Conservation (phyloP, 208 protist species). For the Tritrichomonas musculus region DNA sequence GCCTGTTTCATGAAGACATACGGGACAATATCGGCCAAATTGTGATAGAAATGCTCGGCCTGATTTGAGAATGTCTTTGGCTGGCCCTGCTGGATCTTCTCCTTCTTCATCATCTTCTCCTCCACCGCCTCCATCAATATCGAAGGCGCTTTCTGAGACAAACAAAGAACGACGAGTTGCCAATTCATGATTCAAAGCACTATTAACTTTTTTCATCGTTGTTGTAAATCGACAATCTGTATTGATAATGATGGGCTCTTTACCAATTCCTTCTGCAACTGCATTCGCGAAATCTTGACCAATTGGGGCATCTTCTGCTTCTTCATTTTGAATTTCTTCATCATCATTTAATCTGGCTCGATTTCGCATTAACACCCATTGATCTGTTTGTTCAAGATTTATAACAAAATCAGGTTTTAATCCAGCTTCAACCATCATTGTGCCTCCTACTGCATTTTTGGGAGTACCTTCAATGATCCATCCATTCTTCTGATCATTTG, state of each 20-base stretch:
- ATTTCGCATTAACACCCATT: not conserved
- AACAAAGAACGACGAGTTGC: not conserved
- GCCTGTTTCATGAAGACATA: not conserved
- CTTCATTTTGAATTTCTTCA: slow-evolving; percentile 18
- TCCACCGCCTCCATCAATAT: not conserved
- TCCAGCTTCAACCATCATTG: not conserved
- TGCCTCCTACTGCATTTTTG: not conserved
- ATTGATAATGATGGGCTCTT: not conserved
- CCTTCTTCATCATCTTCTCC: not conserved
- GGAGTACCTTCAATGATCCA: slow-evolving; percentile 33
- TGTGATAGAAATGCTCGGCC: not conserved
- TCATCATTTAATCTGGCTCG: not conserved
- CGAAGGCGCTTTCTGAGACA: not conserved
- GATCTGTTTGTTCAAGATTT: not conserved
- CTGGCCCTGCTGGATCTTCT: not conserved
- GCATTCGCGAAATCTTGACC: not conserved
- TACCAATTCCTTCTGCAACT: not conserved
- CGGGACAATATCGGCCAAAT: slow-evolving; percentile 13
- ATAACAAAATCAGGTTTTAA: slow-evolving; percentile 27
- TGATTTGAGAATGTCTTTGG: not conserved
- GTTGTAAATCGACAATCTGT: not conserved
- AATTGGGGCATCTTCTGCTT: not conserved
- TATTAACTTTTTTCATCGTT: not conserved
- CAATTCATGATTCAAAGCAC: not conserved
- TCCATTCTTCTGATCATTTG: not conserved